These are phyloP conservation scores for Hippophae gyantsensis DNA, from an alignment of 306 rosid species.

Conservation along the genomic window DNA sequence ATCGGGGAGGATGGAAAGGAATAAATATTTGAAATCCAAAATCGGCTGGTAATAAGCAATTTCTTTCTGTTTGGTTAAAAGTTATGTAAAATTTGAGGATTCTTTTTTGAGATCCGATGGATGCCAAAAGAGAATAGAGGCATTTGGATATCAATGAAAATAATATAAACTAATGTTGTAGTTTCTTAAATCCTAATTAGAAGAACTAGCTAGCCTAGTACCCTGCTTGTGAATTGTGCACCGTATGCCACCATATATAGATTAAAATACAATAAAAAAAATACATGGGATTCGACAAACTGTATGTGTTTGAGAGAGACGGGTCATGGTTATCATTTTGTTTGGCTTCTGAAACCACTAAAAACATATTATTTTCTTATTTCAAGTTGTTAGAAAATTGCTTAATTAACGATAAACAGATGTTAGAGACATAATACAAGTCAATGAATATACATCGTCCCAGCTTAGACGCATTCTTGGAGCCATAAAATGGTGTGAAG, in stretches of 20 bases:
- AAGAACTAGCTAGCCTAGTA: too few relatives aligned
- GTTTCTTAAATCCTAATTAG: too few relatives aligned
- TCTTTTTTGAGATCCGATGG: slow-evolving; percentile 17
- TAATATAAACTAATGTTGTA: too few relatives aligned
- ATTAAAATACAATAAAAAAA: slow-evolving; percentile 25
- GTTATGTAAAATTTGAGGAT: background rate
- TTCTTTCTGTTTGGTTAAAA: too few relatives aligned
- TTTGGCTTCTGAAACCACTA: slow-evolving; percentile 24
- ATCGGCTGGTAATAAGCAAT: too few relatives aligned
- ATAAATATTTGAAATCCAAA: too few relatives aligned
- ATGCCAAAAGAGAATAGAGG: slow-evolving; percentile 10
- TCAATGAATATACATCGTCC: slow-evolving; percentile 34
- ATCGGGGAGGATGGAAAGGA: too few relatives aligned
- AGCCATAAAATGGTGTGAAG: slow-evolving; percentile 45
- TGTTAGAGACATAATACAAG: slow-evolving; percentile 1
- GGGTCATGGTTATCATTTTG: slow-evolving; percentile 1
- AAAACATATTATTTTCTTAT: slow-evolving; percentile 3
- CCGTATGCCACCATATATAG: slow-evolving; percentile 22
- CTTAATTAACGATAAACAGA: too few relatives aligned
- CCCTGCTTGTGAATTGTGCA: background rate
- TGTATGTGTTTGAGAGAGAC: slow-evolving; percentile 4
- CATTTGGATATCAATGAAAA: slow-evolving; percentile 3
- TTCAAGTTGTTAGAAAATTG: background rate
- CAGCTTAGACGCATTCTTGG: slow-evolving; percentile 38
- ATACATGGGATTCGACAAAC: slow-evolving; percentile 40